Evolutionary conservation across 495 filamentous ascomycete species (phyloP).

Genomic region (Podospora pseudoanserina): DNA sequence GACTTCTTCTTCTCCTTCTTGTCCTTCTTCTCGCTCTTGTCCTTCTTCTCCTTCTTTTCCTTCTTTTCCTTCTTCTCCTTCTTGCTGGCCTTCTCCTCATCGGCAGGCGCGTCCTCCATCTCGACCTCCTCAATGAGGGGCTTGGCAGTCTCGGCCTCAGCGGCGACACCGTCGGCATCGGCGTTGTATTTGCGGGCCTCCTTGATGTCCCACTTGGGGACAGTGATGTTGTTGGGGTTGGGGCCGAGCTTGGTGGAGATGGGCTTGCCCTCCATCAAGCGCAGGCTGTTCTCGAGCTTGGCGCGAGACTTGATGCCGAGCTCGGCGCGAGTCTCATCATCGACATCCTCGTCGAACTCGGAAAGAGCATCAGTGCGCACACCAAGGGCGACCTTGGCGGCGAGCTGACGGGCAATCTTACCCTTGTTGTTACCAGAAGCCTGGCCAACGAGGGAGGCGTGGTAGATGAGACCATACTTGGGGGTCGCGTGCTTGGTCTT

Average conservation of each 20-base stretch:
- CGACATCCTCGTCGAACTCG: conserved; percentile 66
- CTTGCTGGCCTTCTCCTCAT: conserved; percentile 22
- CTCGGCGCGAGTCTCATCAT: conserved; percentile 80
- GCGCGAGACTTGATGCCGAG: conserved; percentile 69
- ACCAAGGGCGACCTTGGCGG: conserved; percentile 88
- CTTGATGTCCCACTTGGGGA: conserved; percentile 86
- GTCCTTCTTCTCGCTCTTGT: conserved; percentile 31
- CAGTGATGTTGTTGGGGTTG: conserved; percentile 62
- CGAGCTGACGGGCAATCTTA: conserved; percentile 95
- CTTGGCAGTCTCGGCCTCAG: conserved; percentile 62
- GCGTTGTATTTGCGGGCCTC: conserved; percentile 94
- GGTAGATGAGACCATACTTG: conserved; percentile 99
- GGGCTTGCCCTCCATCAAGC: conserved; percentile 88
- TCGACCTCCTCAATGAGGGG: conserved; percentile 54
- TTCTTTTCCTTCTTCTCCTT: conserved; percentile 27
- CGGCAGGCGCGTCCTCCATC: conserved; percentile 49
- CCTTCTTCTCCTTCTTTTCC: conserved; percentile 17
- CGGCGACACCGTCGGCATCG: conserved; percentile 81
- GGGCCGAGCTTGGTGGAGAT: conserved; percentile 71
- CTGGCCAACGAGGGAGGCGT: conserved; percentile 93
- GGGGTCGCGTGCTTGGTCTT: conserved; percentile 99
- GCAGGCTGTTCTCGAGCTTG: conserved; percentile 81
- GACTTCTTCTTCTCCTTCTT: conserved; percentile 27
- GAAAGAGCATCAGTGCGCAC: conserved; percentile 88
- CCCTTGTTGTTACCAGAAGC: conserved; percentile 98